A percentile compares a stretch with the other conserved stretches of the same genome.
These are phyloP conservation scores for Ambrosia hybrid DNA, from an alignment of 140 eudicot genomes.

Conservation along the genomic window DNA sequence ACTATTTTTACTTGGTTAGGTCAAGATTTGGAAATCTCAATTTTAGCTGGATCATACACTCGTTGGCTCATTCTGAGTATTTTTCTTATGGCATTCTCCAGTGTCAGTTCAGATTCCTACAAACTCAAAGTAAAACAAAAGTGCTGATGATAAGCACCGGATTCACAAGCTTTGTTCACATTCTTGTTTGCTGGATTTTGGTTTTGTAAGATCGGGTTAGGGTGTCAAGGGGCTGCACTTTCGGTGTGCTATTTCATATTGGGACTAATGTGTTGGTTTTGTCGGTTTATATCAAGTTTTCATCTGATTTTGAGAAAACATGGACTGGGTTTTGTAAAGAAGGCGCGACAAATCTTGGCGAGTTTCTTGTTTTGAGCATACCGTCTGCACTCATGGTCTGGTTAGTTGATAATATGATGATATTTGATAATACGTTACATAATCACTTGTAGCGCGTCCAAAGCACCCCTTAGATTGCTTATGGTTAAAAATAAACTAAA, in stretches of 20 bases:
- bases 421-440: slow-evolving; percentile 2
- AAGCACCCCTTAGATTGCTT: not conserved
- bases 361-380: slow-evolving; percentile 39
- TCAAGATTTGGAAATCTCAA: slow-evolving; percentile 46
- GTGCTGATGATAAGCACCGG: slow-evolving; percentile 45
- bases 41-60: slow-evolving; percentile 37
- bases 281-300: slow-evolving; percentile 40
- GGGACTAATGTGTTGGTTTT: slow-evolving; percentile 48
- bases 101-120: slow-evolving; percentile 46
- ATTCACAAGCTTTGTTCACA: slow-evolving; percentile 36
- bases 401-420: slow-evolving; percentile 20
- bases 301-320: slow-evolving; percentile 40
- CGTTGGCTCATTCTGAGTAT: slow-evolving; percentile 50
- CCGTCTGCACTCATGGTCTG: slow-evolving; percentile 66
- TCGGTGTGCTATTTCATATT: slow-evolving; percentile 42
- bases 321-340: slow-evolving; percentile 49
- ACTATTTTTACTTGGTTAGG: slow-evolving; percentile 34
- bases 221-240: slow-evolving; percentile 55
- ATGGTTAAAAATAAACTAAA: not conserved
- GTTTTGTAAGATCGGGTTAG: slow-evolving; percentile 33
- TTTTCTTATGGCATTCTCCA: slow-evolving; percentile 49
- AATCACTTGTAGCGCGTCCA: too few relatives aligned
- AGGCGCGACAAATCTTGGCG: slow-evolving; percentile 29
- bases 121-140: slow-evolving; percentile 41
- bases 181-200: slow-evolving; percentile 44